Conservation (phyloP, 2,329 filamentous ascomycete species). For the Curvularia sp. region DNA sequence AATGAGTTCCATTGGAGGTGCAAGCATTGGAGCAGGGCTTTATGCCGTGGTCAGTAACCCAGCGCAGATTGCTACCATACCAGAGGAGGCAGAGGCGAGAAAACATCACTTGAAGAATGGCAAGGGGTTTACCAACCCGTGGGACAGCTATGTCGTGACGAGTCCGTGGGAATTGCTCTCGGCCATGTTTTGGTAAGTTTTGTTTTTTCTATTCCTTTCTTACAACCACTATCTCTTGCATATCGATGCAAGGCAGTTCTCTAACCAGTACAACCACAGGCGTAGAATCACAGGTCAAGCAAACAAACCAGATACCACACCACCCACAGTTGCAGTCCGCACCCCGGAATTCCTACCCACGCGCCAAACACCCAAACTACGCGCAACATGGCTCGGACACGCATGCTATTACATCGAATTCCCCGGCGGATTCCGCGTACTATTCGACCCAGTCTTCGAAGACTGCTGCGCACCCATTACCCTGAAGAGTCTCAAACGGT, state of each 20-base stretch:
- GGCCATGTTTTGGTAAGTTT: conserved; percentile 49
- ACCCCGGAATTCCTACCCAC: conserved; percentile 70
- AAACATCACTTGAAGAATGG: conserved; percentile 61
- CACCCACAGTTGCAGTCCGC: conserved; percentile 70
- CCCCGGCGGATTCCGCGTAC: conserved; percentile 80
- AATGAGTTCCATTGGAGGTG: conserved; percentile 42
- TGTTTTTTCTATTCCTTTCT: background rate
- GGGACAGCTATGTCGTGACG: conserved; percentile 59
- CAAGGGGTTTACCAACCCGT: conserved; percentile 65
- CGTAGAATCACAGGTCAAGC: conserved; percentile 58
- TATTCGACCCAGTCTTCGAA: conserved; percentile 95
- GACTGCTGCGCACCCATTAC: conserved; percentile 81
- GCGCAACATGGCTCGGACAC: conserved; percentile 94
- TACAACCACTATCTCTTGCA: background rate
- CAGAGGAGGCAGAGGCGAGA: conserved; percentile 56
- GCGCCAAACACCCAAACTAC: conserved; percentile 66
- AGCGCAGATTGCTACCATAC: conserved; percentile 48
- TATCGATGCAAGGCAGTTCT: background rate
- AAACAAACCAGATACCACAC: conserved; percentile 67
- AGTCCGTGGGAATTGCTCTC: conserved; percentile 43
- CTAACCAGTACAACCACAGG: conserved; percentile 30
- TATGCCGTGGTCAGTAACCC: conserved; percentile 54
- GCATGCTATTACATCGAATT: conserved; percentile 95
- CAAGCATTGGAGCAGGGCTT: conserved; percentile 39
- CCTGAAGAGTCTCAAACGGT: conserved; percentile 76